These are phyloP conservation scores for Mycena sp. DNA, from an alignment of 1,284 basidiomycete genomes.

Conservation along the genomic window DNA sequence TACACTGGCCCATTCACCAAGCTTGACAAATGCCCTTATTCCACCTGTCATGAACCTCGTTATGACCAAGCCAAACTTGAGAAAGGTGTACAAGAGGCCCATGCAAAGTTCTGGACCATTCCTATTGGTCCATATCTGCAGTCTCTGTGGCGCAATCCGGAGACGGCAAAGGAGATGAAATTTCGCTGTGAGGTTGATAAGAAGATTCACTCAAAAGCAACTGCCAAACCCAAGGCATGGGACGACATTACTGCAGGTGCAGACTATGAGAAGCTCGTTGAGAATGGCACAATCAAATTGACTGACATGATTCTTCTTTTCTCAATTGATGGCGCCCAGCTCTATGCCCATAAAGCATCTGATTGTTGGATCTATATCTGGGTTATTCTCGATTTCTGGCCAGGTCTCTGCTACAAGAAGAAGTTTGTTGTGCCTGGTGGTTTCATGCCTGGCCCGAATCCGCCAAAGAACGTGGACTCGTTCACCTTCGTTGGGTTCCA, in stretches of 20 bases:
- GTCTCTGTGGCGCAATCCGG: conserved; percentile 30
- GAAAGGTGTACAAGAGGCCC: neutral
- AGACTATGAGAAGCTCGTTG: conserved; percentile 32
- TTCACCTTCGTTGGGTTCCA: conserved; percentile 46
- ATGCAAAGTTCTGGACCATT: conserved; percentile 31
- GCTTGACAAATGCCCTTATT: too few species aligned
- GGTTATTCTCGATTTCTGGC: conserved; percentile 38
- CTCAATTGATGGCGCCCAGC: conserved; percentile 44
- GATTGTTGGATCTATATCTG: conserved; percentile 46
- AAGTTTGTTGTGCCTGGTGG: conserved; percentile 36
- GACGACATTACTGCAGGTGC: too few species aligned
- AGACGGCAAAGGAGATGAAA: too few species aligned
- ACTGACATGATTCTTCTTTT: conserved; percentile 39
- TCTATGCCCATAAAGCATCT: too few species aligned
- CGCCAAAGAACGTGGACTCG: conserved; percentile 47
- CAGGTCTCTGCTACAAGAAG: conserved; percentile 40
- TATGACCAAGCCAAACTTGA: conserved; percentile 18
- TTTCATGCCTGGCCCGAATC: conserved; percentile 44
- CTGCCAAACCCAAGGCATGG: too few species aligned
- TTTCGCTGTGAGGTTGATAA: conserved; percentile 11
- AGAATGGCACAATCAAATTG: conserved; percentile 30
- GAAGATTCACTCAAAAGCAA: conserved; percentile 33
- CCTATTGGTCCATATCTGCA: too few species aligned
- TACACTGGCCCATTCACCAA: too few species aligned
- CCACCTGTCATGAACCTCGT: conserved; percentile 16